Conservation (phyloP, 2,329 filamentous ascomycete genomes). For the Trichothecium sympodiale region DNA sequence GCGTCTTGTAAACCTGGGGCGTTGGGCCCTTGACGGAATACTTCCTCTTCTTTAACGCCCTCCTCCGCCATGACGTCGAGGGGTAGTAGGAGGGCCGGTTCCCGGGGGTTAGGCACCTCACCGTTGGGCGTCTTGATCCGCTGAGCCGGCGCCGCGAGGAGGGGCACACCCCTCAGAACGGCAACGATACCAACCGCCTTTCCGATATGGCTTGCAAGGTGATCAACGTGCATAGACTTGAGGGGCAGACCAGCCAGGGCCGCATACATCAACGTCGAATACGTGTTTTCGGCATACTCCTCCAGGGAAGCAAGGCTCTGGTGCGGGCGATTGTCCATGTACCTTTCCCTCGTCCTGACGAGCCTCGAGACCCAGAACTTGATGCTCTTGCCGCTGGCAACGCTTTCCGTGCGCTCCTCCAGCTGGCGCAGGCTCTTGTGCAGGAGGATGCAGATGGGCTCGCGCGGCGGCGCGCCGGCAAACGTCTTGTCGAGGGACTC, state of each 20-base stretch:
- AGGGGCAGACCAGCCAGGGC: constrained; percentile 71
- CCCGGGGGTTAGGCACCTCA: constrained; percentile 23
- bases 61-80: constrained; percentile 80
- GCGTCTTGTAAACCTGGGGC: constrained; percentile 78
- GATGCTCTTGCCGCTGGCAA: constrained; percentile 36
- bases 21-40: constrained; percentile 68
- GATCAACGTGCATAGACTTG: constrained; percentile 75
- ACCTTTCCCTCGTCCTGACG: constrained; percentile 69
- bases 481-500: constrained; percentile 74
- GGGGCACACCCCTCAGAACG: constrained; percentile 73
- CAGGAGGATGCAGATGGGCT: constrained; percentile 81
- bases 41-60: constrained; percentile 76
- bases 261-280: constrained; percentile 84
- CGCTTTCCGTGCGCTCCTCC: constrained; percentile 27
- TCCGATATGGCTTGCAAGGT: constrained; percentile 88
- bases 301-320: constrained; percentile 63
- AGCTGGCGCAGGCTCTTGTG: constrained; percentile 59
- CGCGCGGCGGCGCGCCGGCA: constrained; percentile 67
- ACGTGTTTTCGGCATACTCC: constrained; percentile 87
- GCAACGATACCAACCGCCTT: constrained; percentile 86
- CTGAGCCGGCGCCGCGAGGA: constrained; percentile 66
- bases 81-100: constrained; percentile 60
- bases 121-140: constrained; percentile 31
- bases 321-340: constrained; percentile 77
- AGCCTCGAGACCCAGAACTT: constrained; percentile 69